Conservation (phyloP, 2,329 filamentous ascomycete species). For the Fusarium xyrophilum region DNA sequence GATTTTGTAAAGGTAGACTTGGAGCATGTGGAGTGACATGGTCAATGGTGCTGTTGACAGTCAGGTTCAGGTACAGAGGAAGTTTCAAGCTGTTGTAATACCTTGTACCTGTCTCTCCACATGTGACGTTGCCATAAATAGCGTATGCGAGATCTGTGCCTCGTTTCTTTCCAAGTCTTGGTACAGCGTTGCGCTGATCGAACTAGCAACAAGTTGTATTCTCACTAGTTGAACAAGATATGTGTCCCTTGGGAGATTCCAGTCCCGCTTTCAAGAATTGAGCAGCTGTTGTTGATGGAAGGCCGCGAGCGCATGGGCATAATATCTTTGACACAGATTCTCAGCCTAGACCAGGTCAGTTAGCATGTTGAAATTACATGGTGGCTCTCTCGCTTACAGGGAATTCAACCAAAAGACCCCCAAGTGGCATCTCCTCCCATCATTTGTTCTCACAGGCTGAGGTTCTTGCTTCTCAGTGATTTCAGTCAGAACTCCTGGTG, state of each 20-base stretch:
- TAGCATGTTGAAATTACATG: too few relatives aligned
- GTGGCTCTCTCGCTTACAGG: not conserved
- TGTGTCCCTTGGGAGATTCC: not conserved
- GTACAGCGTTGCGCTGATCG: not conserved
- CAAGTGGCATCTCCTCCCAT: slow-evolving; percentile 8
- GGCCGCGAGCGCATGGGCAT: not conserved
- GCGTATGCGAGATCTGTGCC: not conserved
- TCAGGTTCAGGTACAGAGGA: not conserved
- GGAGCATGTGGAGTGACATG: slow-evolving; percentile 2
- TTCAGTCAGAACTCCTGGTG: not conserved
- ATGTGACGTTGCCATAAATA: not conserved
- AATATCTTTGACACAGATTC: not conserved
- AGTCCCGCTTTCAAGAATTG: not conserved
- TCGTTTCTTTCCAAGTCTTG: not conserved
- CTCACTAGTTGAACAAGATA: not conserved
- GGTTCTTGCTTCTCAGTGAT: not conserved
- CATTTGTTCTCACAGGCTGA: not conserved
- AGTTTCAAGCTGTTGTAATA: not conserved
- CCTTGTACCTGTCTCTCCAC: slow-evolving; percentile 13
- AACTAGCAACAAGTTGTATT: not conserved
- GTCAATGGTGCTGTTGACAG: not conserved
- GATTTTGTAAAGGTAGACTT: slow-evolving; percentile 12
- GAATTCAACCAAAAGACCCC: slow-evolving; percentile 18
- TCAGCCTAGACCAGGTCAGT: not conserved
- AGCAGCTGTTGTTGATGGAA: not conserved